These are phyloP conservation scores for Aspergillus candidus DNA, from an alignment of 2,329 filamentous ascomycete genomes.

Conservation along the genomic window DNA sequence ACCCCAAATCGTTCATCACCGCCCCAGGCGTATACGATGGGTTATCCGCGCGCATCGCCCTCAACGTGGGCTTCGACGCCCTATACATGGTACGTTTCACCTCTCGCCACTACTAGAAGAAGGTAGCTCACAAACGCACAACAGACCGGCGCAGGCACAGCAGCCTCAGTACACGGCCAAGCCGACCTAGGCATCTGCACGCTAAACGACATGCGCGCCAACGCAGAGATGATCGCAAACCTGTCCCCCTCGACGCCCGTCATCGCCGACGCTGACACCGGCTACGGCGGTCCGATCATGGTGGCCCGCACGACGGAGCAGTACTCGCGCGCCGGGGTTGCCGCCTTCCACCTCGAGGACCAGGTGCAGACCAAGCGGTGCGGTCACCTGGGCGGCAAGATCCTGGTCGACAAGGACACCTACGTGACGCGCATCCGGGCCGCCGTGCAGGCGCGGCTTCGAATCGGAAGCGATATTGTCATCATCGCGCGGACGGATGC, in stretches of 20 bases:
- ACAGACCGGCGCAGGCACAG: slow-evolving; percentile 49
- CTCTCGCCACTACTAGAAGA: not conserved
- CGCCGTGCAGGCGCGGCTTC: slow-evolving; percentile 29
- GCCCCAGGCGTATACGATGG: slow-evolving; percentile 50
- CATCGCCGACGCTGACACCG: slow-evolving; percentile 52
- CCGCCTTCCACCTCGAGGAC: slow-evolving; percentile 54
- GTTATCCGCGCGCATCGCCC: slow-evolving; percentile 44
- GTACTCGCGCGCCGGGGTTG: slow-evolving; percentile 50
- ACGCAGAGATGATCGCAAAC: slow-evolving; percentile 50
- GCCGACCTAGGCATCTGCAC: slow-evolving; percentile 48
- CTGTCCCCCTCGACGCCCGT: slow-evolving; percentile 45
- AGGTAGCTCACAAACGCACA: not conserved
- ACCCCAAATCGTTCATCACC: slow-evolving; percentile 36
- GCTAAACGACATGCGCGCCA: slow-evolving; percentile 48
- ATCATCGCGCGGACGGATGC: slow-evolving; percentile 42
- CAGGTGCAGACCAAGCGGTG: slow-evolving; percentile 45
- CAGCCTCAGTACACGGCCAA: slow-evolving; percentile 44
- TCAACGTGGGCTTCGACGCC: slow-evolving; percentile 44
- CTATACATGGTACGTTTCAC: slow-evolving; percentile 44
- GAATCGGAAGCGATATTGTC: slow-evolving; percentile 37
- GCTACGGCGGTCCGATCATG: slow-evolving; percentile 48
- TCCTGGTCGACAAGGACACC: slow-evolving; percentile 30
- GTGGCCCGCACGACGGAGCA: slow-evolving; percentile 45
- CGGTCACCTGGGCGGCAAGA: slow-evolving; percentile 37
- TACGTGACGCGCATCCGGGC: slow-evolving; percentile 35